Percentiles rank a stretch among this genome's conserved stretches.
phyloP scores from a whole-genome alignment of 2,329 filamentous ascomycete genomes.

The Thermoascus crustaceus region DNA sequence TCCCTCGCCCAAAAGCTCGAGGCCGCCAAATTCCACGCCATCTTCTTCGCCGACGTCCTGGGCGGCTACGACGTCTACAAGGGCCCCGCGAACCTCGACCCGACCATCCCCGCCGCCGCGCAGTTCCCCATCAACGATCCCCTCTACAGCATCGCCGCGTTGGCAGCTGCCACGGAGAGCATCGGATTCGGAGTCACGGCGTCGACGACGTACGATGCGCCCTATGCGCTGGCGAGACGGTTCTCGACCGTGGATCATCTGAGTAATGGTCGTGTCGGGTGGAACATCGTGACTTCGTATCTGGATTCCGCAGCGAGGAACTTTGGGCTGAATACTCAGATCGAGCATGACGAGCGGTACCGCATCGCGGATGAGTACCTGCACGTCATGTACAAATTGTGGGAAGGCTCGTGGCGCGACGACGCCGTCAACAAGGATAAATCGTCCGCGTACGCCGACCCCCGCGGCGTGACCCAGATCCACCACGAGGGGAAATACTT shows the following conservation, averaged over 20 bases:
- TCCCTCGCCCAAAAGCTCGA: conserved; percentile 41
- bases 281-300: conserved; percentile 47
- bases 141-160: conserved; percentile 35
- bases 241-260: conserved; percentile 49
- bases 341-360: conserved; percentile 45
- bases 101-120: conserved; percentile 31
- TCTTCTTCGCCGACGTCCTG: conserved; percentile 46
- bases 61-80: conserved; percentile 42
- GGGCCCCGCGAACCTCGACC: conserved; percentile 31
- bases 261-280: conserved; percentile 43
- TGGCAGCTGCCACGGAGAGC: conserved; percentile 40
- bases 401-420: conserved; percentile 46
- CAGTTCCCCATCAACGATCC: conserved; percentile 40
- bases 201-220: conserved; percentile 48
- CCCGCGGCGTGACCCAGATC: conserved; percentile 28
- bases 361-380: conserved; percentile 42
- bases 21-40: conserved; percentile 42
- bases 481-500: conserved; percentile 36
- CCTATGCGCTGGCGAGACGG: conserved; percentile 47
- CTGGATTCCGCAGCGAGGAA: conserved; percentile 42
- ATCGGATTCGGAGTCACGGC: conserved; percentile 47
- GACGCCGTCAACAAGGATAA: conserved; percentile 25
- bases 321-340: conserved; percentile 37
- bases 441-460: conserved; percentile 26
- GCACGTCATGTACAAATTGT: conserved; percentile 41